These are phyloP conservation scores for Syzygium grande DNA, from an alignment of 345 rosid species.

Conservation along the genomic window DNA sequence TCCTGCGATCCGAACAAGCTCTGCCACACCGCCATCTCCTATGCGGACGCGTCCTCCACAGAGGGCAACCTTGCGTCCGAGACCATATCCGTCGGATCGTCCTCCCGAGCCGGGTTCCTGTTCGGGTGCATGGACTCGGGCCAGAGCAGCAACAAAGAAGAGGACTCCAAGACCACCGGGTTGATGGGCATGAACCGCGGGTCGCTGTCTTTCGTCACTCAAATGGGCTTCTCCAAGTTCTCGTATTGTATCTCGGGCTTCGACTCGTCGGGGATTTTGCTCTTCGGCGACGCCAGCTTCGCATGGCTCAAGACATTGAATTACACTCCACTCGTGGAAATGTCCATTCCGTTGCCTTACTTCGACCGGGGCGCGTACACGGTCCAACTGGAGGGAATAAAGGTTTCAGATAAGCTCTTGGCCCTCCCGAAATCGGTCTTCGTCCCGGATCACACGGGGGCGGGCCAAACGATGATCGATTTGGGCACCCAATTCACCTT, in stretches of 20 bases:
- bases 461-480: constrained; percentile 93
- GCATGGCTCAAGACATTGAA: constrained; percentile 31
- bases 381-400: constrained; percentile 83
- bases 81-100: constrained; percentile 40
- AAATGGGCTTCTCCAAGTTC: constrained; percentile 72
- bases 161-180: constrained; percentile 62
- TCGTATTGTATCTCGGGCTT: constrained; percentile 78
- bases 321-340: constrained; percentile 68
- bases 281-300: constrained; percentile 72
- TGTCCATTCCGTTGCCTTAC: constrained; percentile 64
- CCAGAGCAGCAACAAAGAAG: constrained; percentile 54
- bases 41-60: constrained; percentile 77
- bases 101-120: constrained; percentile 29
- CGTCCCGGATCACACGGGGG: constrained; percentile 89
- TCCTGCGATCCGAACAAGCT: constrained; percentile 65
- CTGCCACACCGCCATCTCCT: constrained; percentile 71
- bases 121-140: constrained; percentile 82
- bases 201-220: constrained; percentile 67
- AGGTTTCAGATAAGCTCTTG: constrained; percentile 49
- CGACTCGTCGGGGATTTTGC: constrained; percentile 57
- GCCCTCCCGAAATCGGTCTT: constrained; percentile 51
- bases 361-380: constrained; percentile 88
- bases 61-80: constrained; percentile 84
- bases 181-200: constrained; percentile 92
- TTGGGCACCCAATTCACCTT: constrained; percentile 88